phyloP scores from a whole-genome alignment of 805 yeast genomes.

The Lipomyces starkeyi region DNA sequence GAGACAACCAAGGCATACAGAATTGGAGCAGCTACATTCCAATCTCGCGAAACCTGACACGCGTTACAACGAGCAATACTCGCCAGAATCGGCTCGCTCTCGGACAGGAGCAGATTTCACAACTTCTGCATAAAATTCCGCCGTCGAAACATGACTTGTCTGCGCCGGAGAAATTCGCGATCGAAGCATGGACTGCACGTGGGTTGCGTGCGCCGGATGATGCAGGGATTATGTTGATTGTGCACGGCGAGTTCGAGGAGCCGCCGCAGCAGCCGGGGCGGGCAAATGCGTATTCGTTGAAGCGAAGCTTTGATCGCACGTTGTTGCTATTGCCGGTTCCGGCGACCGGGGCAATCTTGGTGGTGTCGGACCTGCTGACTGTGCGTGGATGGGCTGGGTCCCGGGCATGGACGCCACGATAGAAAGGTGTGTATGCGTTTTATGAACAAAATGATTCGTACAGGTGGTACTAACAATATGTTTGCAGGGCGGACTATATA shows the following conservation, averaged over 20 bases:
- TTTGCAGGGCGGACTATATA: neutral
- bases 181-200: constrained; percentile 61
- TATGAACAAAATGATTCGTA: neutral
- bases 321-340: constrained; percentile 77
- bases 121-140: constrained; percentile 73
- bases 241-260: constrained; percentile 89
- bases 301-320: constrained; percentile 84
- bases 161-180: constrained; percentile 68
- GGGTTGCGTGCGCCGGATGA: constrained; percentile 64
- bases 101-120: constrained; percentile 72
- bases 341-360: constrained; percentile 69
- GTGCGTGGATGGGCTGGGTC: constrained; percentile 64
- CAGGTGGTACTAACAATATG: neutral
- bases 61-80: constrained; percentile 56
- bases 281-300: constrained; percentile 43
- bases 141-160: constrained; percentile 72
- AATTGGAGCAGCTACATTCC: constrained; percentile 58
- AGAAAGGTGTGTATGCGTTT: neutral
- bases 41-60: constrained; percentile 75
- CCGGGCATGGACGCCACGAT: constrained; percentile 58
- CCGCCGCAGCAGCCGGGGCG: constrained; percentile 36
- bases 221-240: constrained; percentile 64
- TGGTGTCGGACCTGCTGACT: constrained; percentile 83
- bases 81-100: constrained; percentile 63
- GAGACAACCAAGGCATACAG: constrained; percentile 22